A percentile compares a stretch with the other conserved stretches of the same genome.
These are phyloP conservation scores for Rhizoclosmatium globosum DNA, from an alignment of 192 early-diverging fungal genomes.

Conservation along the genomic window DNA sequence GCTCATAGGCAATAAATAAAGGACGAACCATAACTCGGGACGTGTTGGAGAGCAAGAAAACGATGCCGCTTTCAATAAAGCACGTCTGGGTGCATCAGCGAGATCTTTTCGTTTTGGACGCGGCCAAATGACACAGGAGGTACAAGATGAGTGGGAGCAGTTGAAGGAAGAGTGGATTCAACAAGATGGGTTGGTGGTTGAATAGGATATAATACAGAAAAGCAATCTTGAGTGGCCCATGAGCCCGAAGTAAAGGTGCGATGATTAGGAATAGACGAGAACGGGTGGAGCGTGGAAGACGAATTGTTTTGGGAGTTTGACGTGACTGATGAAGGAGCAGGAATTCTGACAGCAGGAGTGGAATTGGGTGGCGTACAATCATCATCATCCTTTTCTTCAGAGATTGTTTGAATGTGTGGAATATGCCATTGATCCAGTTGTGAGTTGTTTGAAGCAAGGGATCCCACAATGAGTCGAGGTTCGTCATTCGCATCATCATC, in stretches of 20 bases:
- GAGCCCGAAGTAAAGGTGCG: background rate
- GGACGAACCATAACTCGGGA: background rate
- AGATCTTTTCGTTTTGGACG: background rate
- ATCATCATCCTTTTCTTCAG: too few relatives aligned
- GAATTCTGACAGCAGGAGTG: background rate
- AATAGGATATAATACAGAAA: background rate
- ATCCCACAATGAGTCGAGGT: too few relatives aligned
- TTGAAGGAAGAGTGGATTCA: background rate
- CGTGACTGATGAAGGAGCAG: background rate
- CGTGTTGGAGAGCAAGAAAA: background rate
- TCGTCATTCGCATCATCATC: too few relatives aligned
- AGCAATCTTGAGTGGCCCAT: background rate
- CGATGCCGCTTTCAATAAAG: slow-evolving; percentile 2
- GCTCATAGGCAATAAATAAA: background rate
- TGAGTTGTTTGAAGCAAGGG: too few relatives aligned
- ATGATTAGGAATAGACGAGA: background rate
- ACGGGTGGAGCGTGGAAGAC: background rate
- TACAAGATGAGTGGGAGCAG: background rate
- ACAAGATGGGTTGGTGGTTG: too few relatives aligned
- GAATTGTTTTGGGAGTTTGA: background rate
- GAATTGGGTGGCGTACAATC: background rate
- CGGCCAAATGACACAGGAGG: background rate
- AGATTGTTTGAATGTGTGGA: too few relatives aligned
- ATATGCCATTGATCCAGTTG: too few relatives aligned
- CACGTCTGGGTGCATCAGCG: background rate